Conservation (phyloP, 371 early-diverging fungal genomes). For the Mortierella sp. region DNA sequence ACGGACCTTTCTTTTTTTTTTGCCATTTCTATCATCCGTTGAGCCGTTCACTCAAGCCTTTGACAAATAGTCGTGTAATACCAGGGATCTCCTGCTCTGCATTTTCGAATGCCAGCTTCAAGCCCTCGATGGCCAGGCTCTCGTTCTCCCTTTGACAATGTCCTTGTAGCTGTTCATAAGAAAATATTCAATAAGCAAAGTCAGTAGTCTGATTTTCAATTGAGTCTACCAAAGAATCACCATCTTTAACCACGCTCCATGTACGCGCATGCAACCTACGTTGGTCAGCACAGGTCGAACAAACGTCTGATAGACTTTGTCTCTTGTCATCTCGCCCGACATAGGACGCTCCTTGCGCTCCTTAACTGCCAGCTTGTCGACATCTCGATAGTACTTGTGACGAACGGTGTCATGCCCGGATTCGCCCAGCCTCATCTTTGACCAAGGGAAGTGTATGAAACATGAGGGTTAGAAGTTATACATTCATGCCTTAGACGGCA, state of each 20-base stretch:
- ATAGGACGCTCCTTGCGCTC: slow-evolving; percentile 44
- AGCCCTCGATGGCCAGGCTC: slow-evolving; percentile 65
- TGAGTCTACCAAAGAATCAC: background rate
- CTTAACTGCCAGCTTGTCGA: slow-evolving; percentile 40
- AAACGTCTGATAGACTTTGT: slow-evolving; percentile 48
- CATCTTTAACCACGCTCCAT: background rate
- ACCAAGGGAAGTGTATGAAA: no score
- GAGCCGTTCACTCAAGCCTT: slow-evolving; percentile 56
- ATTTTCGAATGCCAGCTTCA: slow-evolving; percentile 68
- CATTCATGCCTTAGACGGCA: no score
- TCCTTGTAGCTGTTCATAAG: slow-evolving; percentile 52
- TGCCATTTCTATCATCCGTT: slow-evolving; percentile 18
- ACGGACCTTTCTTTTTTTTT: background rate
- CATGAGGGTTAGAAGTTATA: no score
- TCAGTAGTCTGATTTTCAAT: background rate
- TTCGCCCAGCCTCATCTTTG: slow-evolving; percentile 16
- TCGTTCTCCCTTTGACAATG: slow-evolving; percentile 63
- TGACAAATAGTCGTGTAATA: slow-evolving; percentile 65
- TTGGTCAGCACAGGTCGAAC: slow-evolving; percentile 47
- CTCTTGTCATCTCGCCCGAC: slow-evolving; percentile 25
- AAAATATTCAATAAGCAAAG: background rate
- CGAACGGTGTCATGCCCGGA: slow-evolving; percentile 47
- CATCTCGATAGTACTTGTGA: slow-evolving; percentile 13
- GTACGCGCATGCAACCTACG: slow-evolving; percentile 1
- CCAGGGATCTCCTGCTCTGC: slow-evolving; percentile 77